These are phyloP conservation scores for Aspergillus hortae DNA, from an alignment of 2,329 filamentous ascomycete genomes.

Conservation along the genomic window DNA sequence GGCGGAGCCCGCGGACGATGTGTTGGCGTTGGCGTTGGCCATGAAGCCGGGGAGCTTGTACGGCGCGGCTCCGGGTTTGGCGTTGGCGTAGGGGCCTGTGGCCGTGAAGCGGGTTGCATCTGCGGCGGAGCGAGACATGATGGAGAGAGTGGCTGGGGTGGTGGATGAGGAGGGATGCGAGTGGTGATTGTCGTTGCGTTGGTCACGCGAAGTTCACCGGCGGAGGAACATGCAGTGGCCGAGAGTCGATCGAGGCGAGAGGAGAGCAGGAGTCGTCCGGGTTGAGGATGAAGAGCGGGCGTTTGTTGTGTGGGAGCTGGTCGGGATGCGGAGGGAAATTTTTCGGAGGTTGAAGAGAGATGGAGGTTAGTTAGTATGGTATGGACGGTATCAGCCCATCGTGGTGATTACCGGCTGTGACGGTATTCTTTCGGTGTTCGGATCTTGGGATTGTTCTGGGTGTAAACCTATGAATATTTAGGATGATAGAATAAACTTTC, in stretches of 20 bases:
- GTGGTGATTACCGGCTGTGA: no score
- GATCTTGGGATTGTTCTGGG: no score
- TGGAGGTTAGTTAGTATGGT: no score
- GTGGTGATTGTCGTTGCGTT: no score
- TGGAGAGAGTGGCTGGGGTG: slow-evolving; percentile 3
- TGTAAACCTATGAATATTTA: no score
- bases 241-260: not conserved
- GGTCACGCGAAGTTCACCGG: not conserved
- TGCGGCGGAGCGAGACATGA: slow-evolving; percentile 46
- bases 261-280: not conserved
- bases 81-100: slow-evolving; percentile 47
- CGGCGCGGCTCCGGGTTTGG: slow-evolving; percentile 33
- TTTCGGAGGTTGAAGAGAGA: not conserved
- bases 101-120: slow-evolving; percentile 52
- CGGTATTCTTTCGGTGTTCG: no score
- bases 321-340: not conserved
- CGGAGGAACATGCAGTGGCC: not conserved
- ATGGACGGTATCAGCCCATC: no score
- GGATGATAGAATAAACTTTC: no score
- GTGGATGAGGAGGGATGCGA: not conserved
- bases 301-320: not conserved
- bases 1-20: slow-evolving; percentile 3
- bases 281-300: not conserved
- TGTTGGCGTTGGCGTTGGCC: slow-evolving; percentile 6
- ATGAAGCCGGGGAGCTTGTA: slow-evolving; percentile 31